Percentiles rank a stretch among this genome's conserved stretches.
These are phyloP conservation scores for Diutina sp. DNA, from an alignment of 1,139 yeast genomes.

Conservation along the genomic window DNA sequence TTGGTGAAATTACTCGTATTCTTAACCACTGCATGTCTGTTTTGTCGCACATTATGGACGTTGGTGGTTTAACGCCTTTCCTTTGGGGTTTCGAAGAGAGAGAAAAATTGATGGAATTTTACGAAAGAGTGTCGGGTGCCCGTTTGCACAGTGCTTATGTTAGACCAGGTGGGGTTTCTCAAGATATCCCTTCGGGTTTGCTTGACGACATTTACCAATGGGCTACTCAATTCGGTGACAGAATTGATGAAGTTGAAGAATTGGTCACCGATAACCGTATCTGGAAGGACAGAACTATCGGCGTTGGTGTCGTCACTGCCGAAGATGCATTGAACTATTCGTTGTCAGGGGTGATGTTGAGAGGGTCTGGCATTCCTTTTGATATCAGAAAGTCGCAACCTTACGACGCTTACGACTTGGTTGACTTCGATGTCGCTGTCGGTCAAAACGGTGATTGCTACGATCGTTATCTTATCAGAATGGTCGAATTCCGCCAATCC, in stretches of 20 bases:
- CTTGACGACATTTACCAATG: constrained; percentile 89
- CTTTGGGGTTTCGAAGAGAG: constrained; percentile 93
- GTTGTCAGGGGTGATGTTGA: constrained; percentile 78
- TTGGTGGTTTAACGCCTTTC: constrained; percentile 88
- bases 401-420: constrained; percentile 78
- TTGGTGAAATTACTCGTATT: constrained; percentile 78
- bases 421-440: constrained; percentile 79
- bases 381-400: constrained; percentile 84
- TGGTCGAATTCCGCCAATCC: constrained; percentile 89
- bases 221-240: constrained; percentile 93
- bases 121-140: constrained; percentile 86
- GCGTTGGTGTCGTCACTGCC: constrained; percentile 70
- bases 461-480: constrained; percentile 78
- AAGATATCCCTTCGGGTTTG: constrained; percentile 76
- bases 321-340: constrained; percentile 80
- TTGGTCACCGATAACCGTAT: constrained; percentile 83
- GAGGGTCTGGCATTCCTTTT: constrained; percentile 84
- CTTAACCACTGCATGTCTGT: constrained; percentile 84
- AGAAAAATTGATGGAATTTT: constrained; percentile 87
- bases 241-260: constrained; percentile 85
- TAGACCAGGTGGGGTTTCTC: constrained; percentile 89
- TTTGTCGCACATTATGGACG: constrained; percentile 86
- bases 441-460: constrained; percentile 86
- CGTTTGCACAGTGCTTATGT: constrained; percentile 81
- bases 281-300: constrained; percentile 82